Percentiles rank a stretch among this genome's conserved stretches.
Evolutionary conservation across 345 rosid species (phyloP).

Genomic region (Cochlearia excelsa): DNA sequence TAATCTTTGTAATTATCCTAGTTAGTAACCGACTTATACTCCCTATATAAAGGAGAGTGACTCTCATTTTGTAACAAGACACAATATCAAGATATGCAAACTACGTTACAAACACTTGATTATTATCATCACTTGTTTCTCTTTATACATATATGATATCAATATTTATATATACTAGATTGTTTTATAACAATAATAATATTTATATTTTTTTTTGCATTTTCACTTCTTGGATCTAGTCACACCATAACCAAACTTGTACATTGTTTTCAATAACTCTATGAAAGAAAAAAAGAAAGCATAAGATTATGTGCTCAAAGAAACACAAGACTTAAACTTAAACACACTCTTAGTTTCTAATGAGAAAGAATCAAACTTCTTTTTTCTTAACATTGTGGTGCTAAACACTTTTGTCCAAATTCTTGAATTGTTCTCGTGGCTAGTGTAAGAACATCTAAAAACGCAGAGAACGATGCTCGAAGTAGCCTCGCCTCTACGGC

Average conservation of each 20-base stretch:
- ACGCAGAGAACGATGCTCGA: constrained; percentile 87
- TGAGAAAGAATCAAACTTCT: constrained; percentile 10
- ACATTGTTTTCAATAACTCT: constrained; percentile 1
- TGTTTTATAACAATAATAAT: too few species aligned
- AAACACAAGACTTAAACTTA: neutral
- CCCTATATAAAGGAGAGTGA: too few species aligned
- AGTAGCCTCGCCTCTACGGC: constrained; percentile 92
- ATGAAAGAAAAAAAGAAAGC: neutral
- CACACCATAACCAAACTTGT: constrained; percentile 1
- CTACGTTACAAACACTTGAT: too few species aligned
- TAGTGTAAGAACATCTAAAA: constrained; percentile 67
- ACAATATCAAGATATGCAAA: too few species aligned
- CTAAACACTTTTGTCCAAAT: constrained; percentile 42
- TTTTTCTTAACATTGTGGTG: constrained; percentile 2
- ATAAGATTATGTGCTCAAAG: neutral
- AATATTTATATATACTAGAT: too few species aligned
- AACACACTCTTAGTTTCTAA: neutral
- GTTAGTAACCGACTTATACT: too few species aligned
- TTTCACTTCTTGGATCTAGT: constrained; percentile 11
- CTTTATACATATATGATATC: too few species aligned
- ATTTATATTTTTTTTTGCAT: too few species aligned
- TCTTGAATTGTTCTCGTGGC: constrained; percentile 82
- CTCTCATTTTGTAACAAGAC: too few species aligned
- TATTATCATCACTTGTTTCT: too few species aligned
- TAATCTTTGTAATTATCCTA: too few species aligned